phyloP scores from a whole-genome alignment of 148 eudicot species.

The Cornus controversa region DNA sequence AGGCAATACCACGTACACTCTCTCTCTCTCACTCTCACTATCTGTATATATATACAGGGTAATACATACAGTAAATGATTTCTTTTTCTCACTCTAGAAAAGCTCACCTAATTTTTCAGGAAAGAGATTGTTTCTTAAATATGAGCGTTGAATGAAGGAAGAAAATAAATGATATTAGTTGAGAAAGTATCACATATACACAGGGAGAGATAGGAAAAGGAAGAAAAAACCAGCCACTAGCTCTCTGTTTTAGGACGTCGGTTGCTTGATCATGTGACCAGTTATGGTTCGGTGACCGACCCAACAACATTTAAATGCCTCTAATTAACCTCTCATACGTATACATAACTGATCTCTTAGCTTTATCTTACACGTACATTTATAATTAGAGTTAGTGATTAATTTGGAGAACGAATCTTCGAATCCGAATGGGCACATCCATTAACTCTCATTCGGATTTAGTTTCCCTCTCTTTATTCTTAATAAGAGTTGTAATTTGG shows the following conservation, averaged over 20 bases:
- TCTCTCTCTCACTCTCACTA: background rate
- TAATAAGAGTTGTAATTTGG: too few relatives aligned
- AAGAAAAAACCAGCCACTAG: background rate
- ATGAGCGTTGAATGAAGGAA: slow-evolving; percentile 34
- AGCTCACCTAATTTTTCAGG: slow-evolving; percentile 56
- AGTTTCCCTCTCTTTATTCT: too few relatives aligned
- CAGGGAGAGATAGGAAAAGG: background rate
- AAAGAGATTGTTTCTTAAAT: slow-evolving; percentile 18
- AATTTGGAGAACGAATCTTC: too few relatives aligned
- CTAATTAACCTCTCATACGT: background rate
- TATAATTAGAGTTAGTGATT: too few relatives aligned
- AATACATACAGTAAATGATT: too few relatives aligned
- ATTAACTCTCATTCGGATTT: too few relatives aligned
- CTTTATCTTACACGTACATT: too few relatives aligned
- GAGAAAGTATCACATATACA: slow-evolving; percentile 21
- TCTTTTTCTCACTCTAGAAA: background rate
- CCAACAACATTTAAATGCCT: background rate
- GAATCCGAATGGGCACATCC: too few relatives aligned
- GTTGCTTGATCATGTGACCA: background rate
- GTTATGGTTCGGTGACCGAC: slow-evolving; percentile 15
- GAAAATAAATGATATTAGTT: slow-evolving; percentile 54
- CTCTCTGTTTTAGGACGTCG: background rate
- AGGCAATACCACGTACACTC: background rate
- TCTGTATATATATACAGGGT: too few relatives aligned
- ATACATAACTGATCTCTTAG: too few relatives aligned